Base-by-base conservation (phyloP, 1,284 basidiomycete genomes). In the Peniophora sp. region DNA sequence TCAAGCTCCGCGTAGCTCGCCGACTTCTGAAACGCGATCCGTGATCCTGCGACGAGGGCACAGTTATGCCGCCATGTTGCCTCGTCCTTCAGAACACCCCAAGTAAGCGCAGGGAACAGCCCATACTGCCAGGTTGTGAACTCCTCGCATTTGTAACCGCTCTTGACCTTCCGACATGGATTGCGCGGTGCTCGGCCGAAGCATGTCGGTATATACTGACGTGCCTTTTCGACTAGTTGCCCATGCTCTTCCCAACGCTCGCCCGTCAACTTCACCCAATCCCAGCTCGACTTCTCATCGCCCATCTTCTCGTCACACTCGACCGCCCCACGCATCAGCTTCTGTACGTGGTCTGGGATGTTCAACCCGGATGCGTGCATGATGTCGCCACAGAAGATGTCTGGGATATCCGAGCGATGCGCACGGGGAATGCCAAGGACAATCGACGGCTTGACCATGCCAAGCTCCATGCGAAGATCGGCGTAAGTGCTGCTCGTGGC, bases 71-170 rank as follows among this genome's bases (percentile, higher is more conserved):
- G 62, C 23, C 59, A 45, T 3, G 22, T 25, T 51, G 55, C 63
- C 44, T 60, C 61, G 1, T 36, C n/a, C 0, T 52, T 49, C 2
- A 59, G 54, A 1, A 55, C 34, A 5, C 34, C 52, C 16, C 51
- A 48, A 2, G 65, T 54, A 1, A 66, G 16, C 0, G 39, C 57
- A 2, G 64, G 64, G 1, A 50, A 56, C 8, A 63, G 45, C 3
- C 55, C 57, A 46, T 51, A 64, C 0, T 63, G 16, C 19, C 58
- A 62, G 0, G 53, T 45, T 0, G 59, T 50, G 32, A 46, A 66
- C 48, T 68, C 66, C 55, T 56, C 58, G 3, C 61, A 59, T 49
- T 69, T 67, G 56, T 64, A 67, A 0, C 64, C 63, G 44, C 62
- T 64, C 10, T 51, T 56, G 8, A 67, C 60, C 49, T 66, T 67